Evolutionary conservation across 306 rosid species (phyloP), one percentile per base, ranked within the genome.

Genomic region (Castanea crenata): DNA sequence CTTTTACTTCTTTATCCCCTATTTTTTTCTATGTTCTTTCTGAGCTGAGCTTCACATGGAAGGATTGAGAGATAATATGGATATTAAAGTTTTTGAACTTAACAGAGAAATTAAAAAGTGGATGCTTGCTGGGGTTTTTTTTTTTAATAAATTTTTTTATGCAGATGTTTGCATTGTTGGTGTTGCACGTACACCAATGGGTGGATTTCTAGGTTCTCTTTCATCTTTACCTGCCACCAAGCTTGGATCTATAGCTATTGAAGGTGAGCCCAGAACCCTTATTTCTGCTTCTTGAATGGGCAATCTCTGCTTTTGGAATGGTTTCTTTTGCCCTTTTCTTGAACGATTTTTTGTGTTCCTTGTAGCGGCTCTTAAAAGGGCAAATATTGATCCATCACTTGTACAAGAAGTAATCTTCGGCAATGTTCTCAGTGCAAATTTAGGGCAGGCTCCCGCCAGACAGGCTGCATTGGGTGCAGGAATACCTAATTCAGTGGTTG

Each of bases 371-470:
- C 97, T 96, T 74, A 93, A 93, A 74, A 88, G 97, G 74, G 98
- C 99, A 16, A 91, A 91, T 59, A 85, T 96, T 81, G 97, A 93
- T 89, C 91, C 99, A 38, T 82, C 96, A 76, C 91, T 88, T 76
- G 99, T 96, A 2, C 80, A 96, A 88, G 99, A 96, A 89, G 98
- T 96, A 63, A 65, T 82, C 87, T 96, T 96, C 23, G 98, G 98
- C 82, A 96, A 96, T 74, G 99, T 96, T 79, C 94, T 96, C 71
- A 93, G 96, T 82, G 99, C 99, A 64, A 96, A 96, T 85, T 88
- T 96, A 86, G 99, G 99, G 69, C 98, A 96, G 89, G 98, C 99
- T 82, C 99, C 99, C 0, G 99, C 99, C 59, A 91, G 99, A 77
- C 99, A 96, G 79, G 99, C 99, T 83, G 98, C 99, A 69, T 57